Evolutionary conservation across 1,284 basidiomycete genomes (phyloP), one percentile per base, ranked within the genome.

Genomic region (Moesziomyces aphidis): DNA sequence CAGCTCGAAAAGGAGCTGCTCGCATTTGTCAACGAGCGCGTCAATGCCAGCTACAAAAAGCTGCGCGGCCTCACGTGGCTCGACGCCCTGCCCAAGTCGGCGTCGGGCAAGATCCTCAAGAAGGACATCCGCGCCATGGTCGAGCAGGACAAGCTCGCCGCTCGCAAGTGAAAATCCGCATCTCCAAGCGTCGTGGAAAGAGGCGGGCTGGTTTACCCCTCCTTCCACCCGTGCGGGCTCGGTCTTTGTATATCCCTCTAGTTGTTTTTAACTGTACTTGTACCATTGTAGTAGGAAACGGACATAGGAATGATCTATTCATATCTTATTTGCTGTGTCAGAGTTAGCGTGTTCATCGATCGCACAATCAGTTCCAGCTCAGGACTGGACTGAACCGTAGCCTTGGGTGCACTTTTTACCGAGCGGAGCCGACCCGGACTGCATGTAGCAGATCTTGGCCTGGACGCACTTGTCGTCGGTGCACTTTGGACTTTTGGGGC

Each of bases 381-480:
- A 56, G 19, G 48, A 53, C 63, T 92, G 91, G 19, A 92, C 91
- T 10, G 90, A 91, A 34, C 89, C 91, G 75, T 89, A 91, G 3
- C 91, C 91, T 44, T 78, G 74, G 6, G 77, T 79, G 78, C 91
- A 93, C 77, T 90, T 89, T 77, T 90, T 85, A 65, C 83, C 85
- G 11, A 89, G 89, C 59, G 91, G 86, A 31, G 87, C 87, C 0
- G 88, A 87, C 24, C 91, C 92, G 73, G 90, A 90, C 53, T 91
- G 88, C 55, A 93, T 91, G 81, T 93, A 93, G 82, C 92, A 93
- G 48, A 93, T 90, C 85, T 89, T 92, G 9, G 92, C 92, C 3
- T 83, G 61, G 21, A 87, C 83, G 78, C 92, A 93, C 15, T 87
- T 87, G 19, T 87, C 88, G 2, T 63, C 76, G 5, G 86, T 88